Evolutionary conservation across 2,329 filamentous ascomycete genomes (phyloP).

Genomic region (Phaeosphaeria sp.): DNA sequence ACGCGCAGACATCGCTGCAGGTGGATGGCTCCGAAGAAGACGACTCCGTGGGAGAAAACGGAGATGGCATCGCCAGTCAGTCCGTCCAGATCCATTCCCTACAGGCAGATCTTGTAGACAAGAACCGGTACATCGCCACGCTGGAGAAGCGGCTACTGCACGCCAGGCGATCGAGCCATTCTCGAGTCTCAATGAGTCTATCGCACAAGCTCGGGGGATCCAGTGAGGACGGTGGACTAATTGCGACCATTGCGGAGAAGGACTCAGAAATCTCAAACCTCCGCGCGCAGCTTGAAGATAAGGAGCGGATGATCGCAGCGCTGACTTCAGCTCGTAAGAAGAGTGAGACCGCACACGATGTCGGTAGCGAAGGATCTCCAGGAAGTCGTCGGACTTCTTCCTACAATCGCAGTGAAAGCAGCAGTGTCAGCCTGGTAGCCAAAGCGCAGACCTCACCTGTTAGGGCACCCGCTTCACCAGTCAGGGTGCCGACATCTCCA

Average conservation of each 20-base stretch:
- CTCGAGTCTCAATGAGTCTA: conserved; percentile 80
- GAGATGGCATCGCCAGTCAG: conserved; percentile 83
- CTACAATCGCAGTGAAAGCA: conserved; percentile 41
- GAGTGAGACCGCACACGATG: conserved; percentile 76
- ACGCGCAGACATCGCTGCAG: conserved; percentile 31
- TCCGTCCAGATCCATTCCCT: conserved; percentile 88
- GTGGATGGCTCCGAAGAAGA: conserved; percentile 48
- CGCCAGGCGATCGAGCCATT: conserved; percentile 87
- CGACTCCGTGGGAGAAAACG: conserved; percentile 76
- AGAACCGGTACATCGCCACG: conserved; percentile 94
- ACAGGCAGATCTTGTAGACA: conserved; percentile 93
- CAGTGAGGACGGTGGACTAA: conserved; percentile 78
- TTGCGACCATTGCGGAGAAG: conserved; percentile 80
- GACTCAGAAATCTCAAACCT: conserved; percentile 92
- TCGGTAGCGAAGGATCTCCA: conserved; percentile 44
- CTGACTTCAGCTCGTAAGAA: conserved; percentile 85
- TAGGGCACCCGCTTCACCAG: background rate
- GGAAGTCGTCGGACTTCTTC: conserved; percentile 45
- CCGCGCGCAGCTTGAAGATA: conserved; percentile 88
- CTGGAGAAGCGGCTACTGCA: conserved; percentile 91
- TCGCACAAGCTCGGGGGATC: conserved; percentile 67
- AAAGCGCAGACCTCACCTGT: conserved; percentile 16
- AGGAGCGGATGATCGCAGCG: conserved; percentile 90
- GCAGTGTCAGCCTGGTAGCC: conserved; percentile 35
- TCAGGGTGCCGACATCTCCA: conserved; percentile 23